A percentile compares a stretch with the other conserved stretches of the same genome.
These are phyloP conservation scores for Termitomyces sp. DNA, from an alignment of 768 basidiomycete species.

Conservation along the genomic window DNA sequence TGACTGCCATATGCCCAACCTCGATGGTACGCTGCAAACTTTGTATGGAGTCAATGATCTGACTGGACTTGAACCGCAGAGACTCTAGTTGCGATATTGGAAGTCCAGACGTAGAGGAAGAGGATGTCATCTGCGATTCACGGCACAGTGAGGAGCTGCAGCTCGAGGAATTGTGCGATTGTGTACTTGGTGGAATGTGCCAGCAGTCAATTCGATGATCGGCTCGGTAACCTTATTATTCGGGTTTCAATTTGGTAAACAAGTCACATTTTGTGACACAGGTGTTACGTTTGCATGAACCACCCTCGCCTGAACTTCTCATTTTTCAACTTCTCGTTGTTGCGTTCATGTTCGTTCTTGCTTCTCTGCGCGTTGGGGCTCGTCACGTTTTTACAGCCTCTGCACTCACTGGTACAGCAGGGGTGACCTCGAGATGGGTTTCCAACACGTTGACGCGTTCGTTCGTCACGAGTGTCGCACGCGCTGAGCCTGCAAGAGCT, in stretches of 20 bases:
- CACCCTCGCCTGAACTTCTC: background rate
- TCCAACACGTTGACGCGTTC: conserved; percentile 14
- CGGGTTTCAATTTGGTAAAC: too few relatives aligned
- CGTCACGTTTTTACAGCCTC: conserved; percentile 3
- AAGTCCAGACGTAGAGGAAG: conserved; percentile 3
- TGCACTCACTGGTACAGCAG: background rate
- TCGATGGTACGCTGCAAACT: conserved; percentile 63
- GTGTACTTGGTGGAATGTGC: too few relatives aligned
- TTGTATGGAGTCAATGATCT: conserved; percentile 76
- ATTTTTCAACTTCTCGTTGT: background rate
- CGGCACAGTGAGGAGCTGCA: background rate
- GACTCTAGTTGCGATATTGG: conserved; percentile 71
- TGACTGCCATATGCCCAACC: conserved; percentile 47
- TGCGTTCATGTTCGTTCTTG: conserved; percentile 11
- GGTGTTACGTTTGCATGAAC: background rate
- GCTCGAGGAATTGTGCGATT: too few relatives aligned
- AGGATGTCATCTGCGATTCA: background rate
- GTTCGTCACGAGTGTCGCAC: conserved; percentile 13
- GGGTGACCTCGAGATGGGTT: background rate
- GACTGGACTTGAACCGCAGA: conserved; percentile 69
- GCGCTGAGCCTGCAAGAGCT: conserved; percentile 1
- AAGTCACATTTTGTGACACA: background rate
- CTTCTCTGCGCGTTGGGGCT: conserved; percentile 8
- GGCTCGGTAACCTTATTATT: background rate
- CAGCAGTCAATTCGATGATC: background rate